Evolutionary conservation across 2,329 filamentous ascomycete genomes (phyloP).

Genomic region (Amesomyces nigricolor): DNA sequence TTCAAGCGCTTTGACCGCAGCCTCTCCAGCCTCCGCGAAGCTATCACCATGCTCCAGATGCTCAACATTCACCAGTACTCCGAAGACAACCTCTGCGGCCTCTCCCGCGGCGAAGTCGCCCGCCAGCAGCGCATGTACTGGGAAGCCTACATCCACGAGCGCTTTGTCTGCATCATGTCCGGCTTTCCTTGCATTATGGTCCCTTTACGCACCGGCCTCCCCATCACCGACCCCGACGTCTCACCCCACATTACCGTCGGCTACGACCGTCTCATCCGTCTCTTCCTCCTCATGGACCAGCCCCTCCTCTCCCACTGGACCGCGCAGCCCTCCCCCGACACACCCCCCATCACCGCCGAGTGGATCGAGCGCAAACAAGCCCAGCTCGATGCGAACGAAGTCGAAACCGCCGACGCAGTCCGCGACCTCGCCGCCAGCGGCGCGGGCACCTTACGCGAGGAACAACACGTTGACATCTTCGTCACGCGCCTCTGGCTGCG

Average conservation of each 20-base stretch:
- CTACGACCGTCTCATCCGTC: slow-evolving; percentile 7
- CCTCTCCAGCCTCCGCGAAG: slow-evolving; percentile 5
- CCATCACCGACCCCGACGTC: slow-evolving; percentile 4
- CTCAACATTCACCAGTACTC: slow-evolving; percentile 10
- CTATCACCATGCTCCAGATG: slow-evolving; percentile 11
- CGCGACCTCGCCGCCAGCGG: neutral
- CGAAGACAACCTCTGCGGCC: slow-evolving; percentile 3
- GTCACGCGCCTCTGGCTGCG: slow-evolving; percentile 12
- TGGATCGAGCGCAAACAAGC: slow-evolving; percentile 10
- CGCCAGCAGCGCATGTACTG: slow-evolving; percentile 12
- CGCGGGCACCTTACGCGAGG: slow-evolving; percentile 2
- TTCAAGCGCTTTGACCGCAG: slow-evolving; percentile 10
- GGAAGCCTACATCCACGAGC: slow-evolving; percentile 10
- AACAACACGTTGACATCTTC: slow-evolving; percentile 9
- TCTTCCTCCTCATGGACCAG: slow-evolving; percentile 6
- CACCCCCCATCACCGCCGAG: slow-evolving; percentile 3
- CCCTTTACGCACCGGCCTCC: slow-evolving; percentile 2
- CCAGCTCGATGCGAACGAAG: slow-evolving; percentile 10
- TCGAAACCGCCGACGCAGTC: slow-evolving; percentile 5
- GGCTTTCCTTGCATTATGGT: slow-evolving; percentile 3
- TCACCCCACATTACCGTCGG: slow-evolving; percentile 5
- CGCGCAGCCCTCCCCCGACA: neutral
- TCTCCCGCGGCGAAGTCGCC: slow-evolving; percentile 1
- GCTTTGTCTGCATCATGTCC: slow-evolving; percentile 9
- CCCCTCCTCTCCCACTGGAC: slow-evolving; percentile 5